Percentiles rank a stretch among this genome's conserved stretches.
Conservation (phyloP, 2,329 filamentous ascomycete species). For the Pestalotiopsis sp. region DNA sequence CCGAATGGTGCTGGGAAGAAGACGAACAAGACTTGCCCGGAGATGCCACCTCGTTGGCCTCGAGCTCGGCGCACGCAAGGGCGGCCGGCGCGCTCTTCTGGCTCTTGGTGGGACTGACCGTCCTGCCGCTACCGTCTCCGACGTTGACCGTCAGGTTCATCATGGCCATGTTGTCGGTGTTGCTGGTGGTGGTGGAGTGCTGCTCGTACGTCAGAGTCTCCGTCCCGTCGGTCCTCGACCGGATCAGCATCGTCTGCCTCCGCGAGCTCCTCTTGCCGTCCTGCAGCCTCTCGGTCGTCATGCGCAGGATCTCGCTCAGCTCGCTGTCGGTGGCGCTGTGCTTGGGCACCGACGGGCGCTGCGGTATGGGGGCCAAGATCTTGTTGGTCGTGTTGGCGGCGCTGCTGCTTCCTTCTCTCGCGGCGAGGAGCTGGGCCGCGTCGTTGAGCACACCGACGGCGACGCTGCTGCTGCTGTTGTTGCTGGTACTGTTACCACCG, state of each 20-base stretch:
- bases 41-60: constrained; percentile 17
- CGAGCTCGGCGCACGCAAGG: constrained; percentile 25
- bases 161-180: too few relatives aligned
- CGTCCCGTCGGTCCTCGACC: constrained; percentile 1
- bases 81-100: constrained; percentile 33
- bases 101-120: constrained; percentile 31
- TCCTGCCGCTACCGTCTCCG: constrained; percentile 15
- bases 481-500: too few relatives aligned
- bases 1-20: background rate
- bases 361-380: constrained; percentile 21
- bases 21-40: background rate
- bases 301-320: constrained; percentile 53
- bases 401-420: too few relatives aligned
- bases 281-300: constrained; percentile 54
- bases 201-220: background rate
- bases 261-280: constrained; percentile 37
- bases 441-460: constrained; percentile 17
- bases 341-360: constrained; percentile 17
- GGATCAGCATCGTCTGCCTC: constrained; percentile 29
- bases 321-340: constrained; percentile 48
- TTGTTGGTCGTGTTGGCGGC: constrained; percentile 20
- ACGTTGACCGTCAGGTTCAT: background rate
- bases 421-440: constrained; percentile 28
- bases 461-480: constrained; percentile 1
- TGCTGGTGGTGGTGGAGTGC: background rate